phyloP scores from a whole-genome alignment of 2,329 filamentous ascomycete genomes.

The Mycosphaerelloides madeirae region DNA sequence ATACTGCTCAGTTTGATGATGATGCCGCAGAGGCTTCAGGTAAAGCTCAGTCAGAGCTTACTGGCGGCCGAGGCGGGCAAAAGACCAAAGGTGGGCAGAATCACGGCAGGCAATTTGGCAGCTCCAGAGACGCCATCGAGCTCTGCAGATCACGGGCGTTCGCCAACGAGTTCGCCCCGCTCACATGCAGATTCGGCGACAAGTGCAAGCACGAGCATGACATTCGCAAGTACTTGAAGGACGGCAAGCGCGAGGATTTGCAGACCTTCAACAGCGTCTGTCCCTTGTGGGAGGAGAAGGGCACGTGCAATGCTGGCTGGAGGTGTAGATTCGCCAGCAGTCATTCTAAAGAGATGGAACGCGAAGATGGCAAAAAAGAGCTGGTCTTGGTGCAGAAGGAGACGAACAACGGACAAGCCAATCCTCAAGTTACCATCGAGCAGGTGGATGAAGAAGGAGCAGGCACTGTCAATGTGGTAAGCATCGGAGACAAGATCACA shows the following conservation, averaged over 20 bases:
- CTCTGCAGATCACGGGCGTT: slow-evolving; percentile 72
- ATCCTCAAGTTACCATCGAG: slow-evolving; percentile 6
- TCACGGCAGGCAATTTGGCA: slow-evolving; percentile 73
- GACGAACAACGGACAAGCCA: slow-evolving; percentile 23
- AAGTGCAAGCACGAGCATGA: slow-evolving; percentile 80
- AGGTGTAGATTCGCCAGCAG: slow-evolving; percentile 87
- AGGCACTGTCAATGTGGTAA: slow-evolving; percentile 63
- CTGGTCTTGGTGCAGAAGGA: slow-evolving; percentile 63
- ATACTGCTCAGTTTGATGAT: slow-evolving; percentile 28
- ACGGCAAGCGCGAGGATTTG: slow-evolving; percentile 77
- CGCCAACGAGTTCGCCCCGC: slow-evolving; percentile 74
- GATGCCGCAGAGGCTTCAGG: slow-evolving; percentile 49
- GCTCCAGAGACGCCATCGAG: slow-evolving; percentile 68
- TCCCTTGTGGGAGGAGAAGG: slow-evolving; percentile 71
- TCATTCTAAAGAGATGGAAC: slow-evolving; percentile 76
- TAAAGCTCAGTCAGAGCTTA: slow-evolving; percentile 30
- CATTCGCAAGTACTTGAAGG: slow-evolving; percentile 74
- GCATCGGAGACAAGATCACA: slow-evolving; percentile 64
- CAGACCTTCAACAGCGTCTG: slow-evolving; percentile 72
- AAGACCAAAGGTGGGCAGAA: slow-evolving; percentile 72
- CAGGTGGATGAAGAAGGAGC: slow-evolving; percentile 34
- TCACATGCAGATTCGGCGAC: slow-evolving; percentile 69
- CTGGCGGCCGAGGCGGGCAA: slow-evolving; percentile 29
- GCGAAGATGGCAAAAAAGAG: slow-evolving; percentile 76
- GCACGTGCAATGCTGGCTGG: slow-evolving; percentile 80